These are phyloP conservation scores for Agarophyton chilense DNA, from an alignment of 23 red algal genomes.

Conservation along the genomic window DNA sequence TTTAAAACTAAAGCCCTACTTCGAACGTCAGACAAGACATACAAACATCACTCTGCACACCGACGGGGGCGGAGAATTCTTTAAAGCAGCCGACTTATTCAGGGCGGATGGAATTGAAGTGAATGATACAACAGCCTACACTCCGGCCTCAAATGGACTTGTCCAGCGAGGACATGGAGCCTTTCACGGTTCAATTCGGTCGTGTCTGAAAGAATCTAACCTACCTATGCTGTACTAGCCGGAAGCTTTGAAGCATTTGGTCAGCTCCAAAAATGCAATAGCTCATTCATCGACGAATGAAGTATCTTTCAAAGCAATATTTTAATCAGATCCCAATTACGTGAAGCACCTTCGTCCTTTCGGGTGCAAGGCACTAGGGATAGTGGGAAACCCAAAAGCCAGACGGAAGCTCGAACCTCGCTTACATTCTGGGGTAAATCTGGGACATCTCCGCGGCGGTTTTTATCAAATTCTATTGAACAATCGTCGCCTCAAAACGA, in stretches of 20 bases:
- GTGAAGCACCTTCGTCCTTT: neutral
- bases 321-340: neutral
- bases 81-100: too few species aligned
- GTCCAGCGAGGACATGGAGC: neutral
- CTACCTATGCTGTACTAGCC: conserved; percentile 1
- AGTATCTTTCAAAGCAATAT: neutral
- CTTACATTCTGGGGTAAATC: neutral
- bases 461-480: neutral
- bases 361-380: neutral
- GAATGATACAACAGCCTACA: too few species aligned
- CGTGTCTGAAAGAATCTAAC: neutral
- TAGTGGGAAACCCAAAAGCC: neutral
- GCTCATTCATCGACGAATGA: neutral
- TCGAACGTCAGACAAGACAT: conserved; percentile 14
- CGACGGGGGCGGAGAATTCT: too few species aligned
- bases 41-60: neutral
- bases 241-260: neutral
- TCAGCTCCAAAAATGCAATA: conserved; percentile 14
- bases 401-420: neutral
- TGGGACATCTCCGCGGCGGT: neutral
- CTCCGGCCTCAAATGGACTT: conserved; percentile 5
- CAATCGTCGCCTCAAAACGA: neutral
- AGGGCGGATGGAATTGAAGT: too few species aligned
- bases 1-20: neutral
- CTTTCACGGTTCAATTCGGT: neutral